Evolutionary conservation across 148 eudicot species (phyloP).

Genomic region (Linanthus parryae): DNA sequence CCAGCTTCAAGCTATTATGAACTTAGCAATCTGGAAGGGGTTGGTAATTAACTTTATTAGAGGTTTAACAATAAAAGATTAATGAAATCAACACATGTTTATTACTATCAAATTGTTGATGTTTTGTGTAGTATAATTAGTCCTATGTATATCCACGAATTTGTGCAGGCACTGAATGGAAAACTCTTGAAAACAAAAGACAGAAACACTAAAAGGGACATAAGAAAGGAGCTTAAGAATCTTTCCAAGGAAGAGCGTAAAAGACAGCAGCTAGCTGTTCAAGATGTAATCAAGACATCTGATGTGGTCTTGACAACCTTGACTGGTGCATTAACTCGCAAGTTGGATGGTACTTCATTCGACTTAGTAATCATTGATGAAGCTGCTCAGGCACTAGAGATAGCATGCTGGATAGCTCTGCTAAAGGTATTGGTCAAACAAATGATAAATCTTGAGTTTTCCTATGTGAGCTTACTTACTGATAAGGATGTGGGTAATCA

Average conservation of each 20-base stretch:
- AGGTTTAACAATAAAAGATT: not conserved
- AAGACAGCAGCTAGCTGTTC: constrained; percentile 93
- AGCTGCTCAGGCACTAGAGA: constrained; percentile 98
- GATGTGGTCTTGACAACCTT: constrained; percentile 88
- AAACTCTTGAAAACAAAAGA: constrained; percentile 91
- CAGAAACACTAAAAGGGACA: constrained; percentile 73
- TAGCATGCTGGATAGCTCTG: constrained; percentile 97
- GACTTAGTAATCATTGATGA: constrained; percentile 94
- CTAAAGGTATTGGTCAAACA: constrained; percentile 47
- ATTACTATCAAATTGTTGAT: not conserved
- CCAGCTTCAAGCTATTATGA: no score
- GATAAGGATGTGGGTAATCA: not conserved
- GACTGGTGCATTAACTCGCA: constrained; percentile 75
- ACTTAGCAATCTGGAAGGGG: no score
- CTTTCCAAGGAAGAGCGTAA: constrained; percentile 94
- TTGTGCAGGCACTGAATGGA: constrained; percentile 70
- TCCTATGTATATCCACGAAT: no score
- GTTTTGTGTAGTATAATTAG: no score
- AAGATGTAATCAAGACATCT: constrained; percentile 82
- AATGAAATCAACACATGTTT: not conserved
- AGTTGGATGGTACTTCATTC: constrained; percentile 62
- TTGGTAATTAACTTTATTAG: no score
- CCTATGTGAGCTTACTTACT: not conserved
- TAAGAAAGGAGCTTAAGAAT: constrained; percentile 72
- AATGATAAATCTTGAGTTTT: not conserved